Conservation (phyloP, 345 rosid genomes). For the Psidium friedrichsthalianum region DNA sequence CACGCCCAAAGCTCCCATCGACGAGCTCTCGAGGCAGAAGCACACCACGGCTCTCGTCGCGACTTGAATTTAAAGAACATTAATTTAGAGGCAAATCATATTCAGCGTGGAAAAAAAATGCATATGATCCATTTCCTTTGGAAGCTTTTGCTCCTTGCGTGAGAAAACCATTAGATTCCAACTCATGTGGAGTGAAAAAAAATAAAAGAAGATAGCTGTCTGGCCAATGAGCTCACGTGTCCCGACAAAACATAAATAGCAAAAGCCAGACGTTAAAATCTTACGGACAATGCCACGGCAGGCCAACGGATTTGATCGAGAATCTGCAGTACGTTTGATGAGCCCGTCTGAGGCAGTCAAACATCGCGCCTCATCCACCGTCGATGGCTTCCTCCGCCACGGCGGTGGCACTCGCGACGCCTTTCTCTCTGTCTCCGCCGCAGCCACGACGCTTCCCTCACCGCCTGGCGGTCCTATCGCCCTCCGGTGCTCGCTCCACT, state of each 20-base stretch:
- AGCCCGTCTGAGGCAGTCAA: background rate
- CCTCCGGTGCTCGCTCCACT: background rate
- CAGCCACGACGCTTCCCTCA: background rate
- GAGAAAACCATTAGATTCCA: background rate
- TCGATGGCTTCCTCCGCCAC: conserved; percentile 1
- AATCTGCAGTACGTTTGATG: background rate
- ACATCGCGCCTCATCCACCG: background rate
- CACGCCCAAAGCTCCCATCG: too few species aligned
- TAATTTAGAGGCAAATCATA: background rate
- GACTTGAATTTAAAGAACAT: background rate
- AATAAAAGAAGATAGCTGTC: background rate
- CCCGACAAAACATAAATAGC: background rate
- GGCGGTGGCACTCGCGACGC: background rate
- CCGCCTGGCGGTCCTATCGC: background rate
- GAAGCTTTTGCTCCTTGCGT: background rate
- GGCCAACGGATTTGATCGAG: background rate
- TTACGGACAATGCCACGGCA: background rate
- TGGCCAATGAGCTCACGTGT: background rate
- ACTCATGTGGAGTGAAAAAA: background rate
- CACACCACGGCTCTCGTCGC: too few species aligned
- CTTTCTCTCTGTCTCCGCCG: background rate
- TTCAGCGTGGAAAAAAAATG: background rate
- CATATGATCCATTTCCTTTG: background rate
- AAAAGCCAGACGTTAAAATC: background rate
- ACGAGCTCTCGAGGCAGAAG: too few species aligned